phyloP scores from a whole-genome alignment of 2,329 filamentous ascomycete species.

The Bimuria novae-zelandiae region DNA sequence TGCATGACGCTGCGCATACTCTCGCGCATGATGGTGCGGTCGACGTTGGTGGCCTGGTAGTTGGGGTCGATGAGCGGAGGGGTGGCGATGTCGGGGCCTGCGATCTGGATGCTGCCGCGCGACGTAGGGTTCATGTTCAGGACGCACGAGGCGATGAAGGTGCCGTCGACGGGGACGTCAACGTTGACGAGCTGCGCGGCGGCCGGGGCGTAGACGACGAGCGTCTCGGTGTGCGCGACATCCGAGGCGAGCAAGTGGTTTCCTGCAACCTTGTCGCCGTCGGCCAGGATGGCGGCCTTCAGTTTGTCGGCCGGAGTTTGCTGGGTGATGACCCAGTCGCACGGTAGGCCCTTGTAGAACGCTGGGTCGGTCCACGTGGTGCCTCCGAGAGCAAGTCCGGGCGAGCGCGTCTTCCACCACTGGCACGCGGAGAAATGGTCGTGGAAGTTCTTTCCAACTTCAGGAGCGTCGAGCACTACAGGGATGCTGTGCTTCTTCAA shows the following conservation, averaged over 20 bases:
- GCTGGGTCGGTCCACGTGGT: not conserved
- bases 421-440: conserved; percentile 48
- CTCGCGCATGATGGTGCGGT: conserved; percentile 52
- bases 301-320: not conserved
- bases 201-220: not conserved
- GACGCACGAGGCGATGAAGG: conserved; percentile 2
- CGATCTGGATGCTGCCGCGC: conserved; percentile 55
- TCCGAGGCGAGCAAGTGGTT: not conserved
- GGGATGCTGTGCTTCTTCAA: conserved; percentile 57
- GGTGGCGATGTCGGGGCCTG: conserved; percentile 54
- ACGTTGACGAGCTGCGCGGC: not conserved
- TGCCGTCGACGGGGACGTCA: conserved; percentile 4
- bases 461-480: conserved; percentile 55
- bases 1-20: conserved; percentile 48
- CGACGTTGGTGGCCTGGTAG: conserved; percentile 57
- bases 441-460: conserved; percentile 64
- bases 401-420: conserved; percentile 26
- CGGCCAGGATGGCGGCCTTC: not conserved
- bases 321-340: not conserved
- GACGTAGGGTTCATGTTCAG: conserved; percentile 24
- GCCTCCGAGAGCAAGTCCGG: not conserved
- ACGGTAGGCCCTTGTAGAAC: not conserved
- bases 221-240: not conserved
- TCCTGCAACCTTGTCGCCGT: not conserved
- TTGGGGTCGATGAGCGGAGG: conserved; percentile 58